Base-by-base conservation (phyloP, 1,284 basidiomycete genomes). In the Macrocystidia cucumis region DNA sequence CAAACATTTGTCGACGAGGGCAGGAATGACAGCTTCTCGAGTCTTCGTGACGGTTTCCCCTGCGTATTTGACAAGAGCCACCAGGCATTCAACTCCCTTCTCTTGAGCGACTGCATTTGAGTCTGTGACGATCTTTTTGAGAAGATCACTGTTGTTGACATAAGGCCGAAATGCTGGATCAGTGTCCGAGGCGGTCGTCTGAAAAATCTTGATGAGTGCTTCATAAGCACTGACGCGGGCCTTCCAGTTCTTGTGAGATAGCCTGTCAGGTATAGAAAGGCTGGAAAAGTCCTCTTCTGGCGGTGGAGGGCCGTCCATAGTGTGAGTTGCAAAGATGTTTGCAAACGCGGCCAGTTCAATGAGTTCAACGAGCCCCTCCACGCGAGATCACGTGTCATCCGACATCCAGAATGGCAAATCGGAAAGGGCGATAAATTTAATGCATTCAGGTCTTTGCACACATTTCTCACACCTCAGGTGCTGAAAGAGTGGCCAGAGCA, bases 211-310 rank as follows among this genome's bases (percentile, higher is more conserved):
- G 63, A 85, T 77, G 44, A 98, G 78, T 29, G 88, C 68, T 59
- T 91, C 88, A 59, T 98, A 98, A 38, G 80, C 96, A 53, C 81
- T 91, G 49, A 96, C 77, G 47, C 95, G 81, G 32, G 96, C 95
- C 63, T 98, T 98, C 95, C 95, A 98, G 54, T 95, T 92, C 74
- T 97, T 98, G 70, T 95, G 90, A 8, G 74, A 64, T 42, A 97
- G 78, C 31, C 95, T 67, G 45, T 96, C 91, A 24, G 78, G 64
- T 37, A 98, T 72, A 17, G 91, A 67, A 40, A 97, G 75, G 35
- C 72, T 59, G 39, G 82, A 82, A 59, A 95, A 97, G 65, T 98
- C 92, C 65, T 97, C 92, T 67, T 96, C 92, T 54, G 74, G 81
- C 36, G 89, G 88, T 46, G 86, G 84, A 48, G 82, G 80, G 43